Conservation (phyloP, 306 rosid species). For the Dicorynia guianensis region DNA sequence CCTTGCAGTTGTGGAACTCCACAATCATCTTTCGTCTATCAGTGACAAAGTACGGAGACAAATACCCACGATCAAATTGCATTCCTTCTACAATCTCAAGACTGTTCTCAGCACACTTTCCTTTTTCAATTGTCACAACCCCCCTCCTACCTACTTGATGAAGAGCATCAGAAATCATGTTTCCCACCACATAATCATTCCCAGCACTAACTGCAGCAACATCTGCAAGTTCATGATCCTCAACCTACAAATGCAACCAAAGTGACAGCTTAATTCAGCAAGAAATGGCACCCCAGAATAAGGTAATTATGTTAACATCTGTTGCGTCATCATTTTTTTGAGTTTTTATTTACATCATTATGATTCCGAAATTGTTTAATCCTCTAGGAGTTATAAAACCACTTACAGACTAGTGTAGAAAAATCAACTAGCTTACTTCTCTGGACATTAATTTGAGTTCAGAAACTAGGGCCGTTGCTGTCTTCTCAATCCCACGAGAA, state of each 20-base stretch:
- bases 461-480: constrained; percentile 77
- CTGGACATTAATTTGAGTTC: constrained; percentile 82
- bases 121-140: constrained; percentile 83
- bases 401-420: too few species aligned
- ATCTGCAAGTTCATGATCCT: constrained; percentile 80
- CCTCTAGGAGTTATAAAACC: not conserved
- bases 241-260: constrained; percentile 62
- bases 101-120: constrained; percentile 65
- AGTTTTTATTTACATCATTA: not conserved
- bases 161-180: constrained; percentile 82
- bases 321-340: not conserved
- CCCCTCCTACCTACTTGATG: constrained; percentile 80
- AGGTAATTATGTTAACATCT: constrained; percentile 28
- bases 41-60: constrained; percentile 84
- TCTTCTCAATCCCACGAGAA: constrained; percentile 89
- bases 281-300: constrained; percentile 17
- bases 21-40: constrained; percentile 71
- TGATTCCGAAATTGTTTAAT: constrained; percentile 28
- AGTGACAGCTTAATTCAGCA: constrained; percentile 37
- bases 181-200: constrained; percentile 79
- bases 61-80: constrained; percentile 89
- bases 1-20: constrained; percentile 92
- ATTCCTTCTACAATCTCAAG: constrained; percentile 91
- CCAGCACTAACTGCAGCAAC: constrained; percentile 96
- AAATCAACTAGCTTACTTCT: constrained; percentile 57